These are phyloP conservation scores for Pyrus hybrid DNA, from an alignment of 331 rosid species.

Conservation along the genomic window DNA sequence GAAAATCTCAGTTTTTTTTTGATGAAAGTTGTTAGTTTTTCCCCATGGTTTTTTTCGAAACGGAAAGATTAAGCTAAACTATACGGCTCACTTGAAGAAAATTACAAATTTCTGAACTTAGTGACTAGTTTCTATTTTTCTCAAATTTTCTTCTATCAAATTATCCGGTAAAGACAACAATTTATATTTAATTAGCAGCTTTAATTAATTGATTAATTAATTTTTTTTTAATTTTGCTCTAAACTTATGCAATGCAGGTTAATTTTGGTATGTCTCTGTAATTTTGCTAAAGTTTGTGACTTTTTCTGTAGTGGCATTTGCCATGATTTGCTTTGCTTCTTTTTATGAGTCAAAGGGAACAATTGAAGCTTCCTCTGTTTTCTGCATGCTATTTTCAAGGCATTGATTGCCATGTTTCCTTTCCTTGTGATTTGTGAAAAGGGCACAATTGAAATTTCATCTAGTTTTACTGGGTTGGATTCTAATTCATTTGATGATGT, in stretches of 20 bases:
- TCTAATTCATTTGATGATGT: constrained; percentile 4
- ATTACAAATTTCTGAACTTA: neutral
- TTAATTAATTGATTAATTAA: neutral
- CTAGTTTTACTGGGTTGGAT: constrained; percentile 7
- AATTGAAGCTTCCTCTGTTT: neutral
- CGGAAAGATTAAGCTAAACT: neutral
- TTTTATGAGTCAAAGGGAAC: neutral
- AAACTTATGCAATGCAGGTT: constrained; percentile 3
- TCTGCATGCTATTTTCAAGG: neutral
- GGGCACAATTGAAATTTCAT: no score
- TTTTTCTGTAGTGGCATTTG: constrained; percentile 26
- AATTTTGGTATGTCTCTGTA: neutral
- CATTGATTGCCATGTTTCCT: neutral
- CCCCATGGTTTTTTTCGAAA: neutral
- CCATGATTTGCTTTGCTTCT: constrained; percentile 28
- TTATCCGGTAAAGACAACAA: neutral
- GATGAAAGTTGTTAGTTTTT: neutral
- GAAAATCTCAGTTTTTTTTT: neutral
- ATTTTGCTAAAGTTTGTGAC: constrained; percentile 16
- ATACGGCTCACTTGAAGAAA: neutral
- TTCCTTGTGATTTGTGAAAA: neutral
- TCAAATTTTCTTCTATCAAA: neutral
- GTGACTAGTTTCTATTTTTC: neutral
- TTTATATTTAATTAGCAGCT: neutral
- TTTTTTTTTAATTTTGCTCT: neutral